phyloP scores from a whole-genome alignment of 139 green algal species.

The Mesotaenium endlicherianum region DNA sequence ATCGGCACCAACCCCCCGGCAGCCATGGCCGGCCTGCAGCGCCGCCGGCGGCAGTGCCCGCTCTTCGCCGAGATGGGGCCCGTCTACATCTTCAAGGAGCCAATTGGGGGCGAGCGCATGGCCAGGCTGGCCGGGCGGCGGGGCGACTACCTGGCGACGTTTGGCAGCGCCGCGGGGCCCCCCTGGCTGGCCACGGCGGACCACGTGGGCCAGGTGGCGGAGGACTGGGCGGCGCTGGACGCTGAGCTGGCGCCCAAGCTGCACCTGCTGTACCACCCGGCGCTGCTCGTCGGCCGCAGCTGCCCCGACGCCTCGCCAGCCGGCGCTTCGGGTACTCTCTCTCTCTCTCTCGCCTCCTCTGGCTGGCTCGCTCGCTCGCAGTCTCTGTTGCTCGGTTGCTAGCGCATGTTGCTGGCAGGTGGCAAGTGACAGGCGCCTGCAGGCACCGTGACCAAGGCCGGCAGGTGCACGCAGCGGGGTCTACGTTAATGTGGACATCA shows the following conservation, averaged over 20 bases:
- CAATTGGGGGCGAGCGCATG: slow-evolving; percentile 49
- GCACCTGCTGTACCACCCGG: slow-evolving; percentile 47
- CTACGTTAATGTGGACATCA: too few relatives aligned
- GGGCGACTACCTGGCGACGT: slow-evolving; percentile 30
- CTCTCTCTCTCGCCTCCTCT: not conserved
- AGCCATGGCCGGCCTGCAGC: slow-evolving; percentile 54
- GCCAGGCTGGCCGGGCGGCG: slow-evolving; percentile 8
- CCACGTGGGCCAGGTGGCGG: not conserved
- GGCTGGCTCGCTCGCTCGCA: too few relatives aligned
- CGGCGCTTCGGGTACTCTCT: slow-evolving; percentile 3
- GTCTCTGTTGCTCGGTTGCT: too few relatives aligned
- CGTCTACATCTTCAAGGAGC: slow-evolving; percentile 59
- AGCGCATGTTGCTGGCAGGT: too few relatives aligned
- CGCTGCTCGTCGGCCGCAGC: slow-evolving; percentile 22
- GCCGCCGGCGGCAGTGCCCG: slow-evolving; percentile 51
- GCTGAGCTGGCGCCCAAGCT: slow-evolving; percentile 26
- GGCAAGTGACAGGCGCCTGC: too few relatives aligned
- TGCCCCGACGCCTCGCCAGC: slow-evolving; percentile 36
- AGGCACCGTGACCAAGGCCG: too few relatives aligned
- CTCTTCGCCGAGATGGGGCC: slow-evolving; percentile 54
- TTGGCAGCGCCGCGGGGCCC: slow-evolving; percentile 18
- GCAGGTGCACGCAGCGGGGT: too few relatives aligned
- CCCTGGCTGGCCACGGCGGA: not conserved
- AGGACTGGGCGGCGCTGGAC: slow-evolving; percentile 40
- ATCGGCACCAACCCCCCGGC: slow-evolving; percentile 58